Conservation (phyloP, 768 basidiomycete species). For the Boletus huronensis region DNA sequence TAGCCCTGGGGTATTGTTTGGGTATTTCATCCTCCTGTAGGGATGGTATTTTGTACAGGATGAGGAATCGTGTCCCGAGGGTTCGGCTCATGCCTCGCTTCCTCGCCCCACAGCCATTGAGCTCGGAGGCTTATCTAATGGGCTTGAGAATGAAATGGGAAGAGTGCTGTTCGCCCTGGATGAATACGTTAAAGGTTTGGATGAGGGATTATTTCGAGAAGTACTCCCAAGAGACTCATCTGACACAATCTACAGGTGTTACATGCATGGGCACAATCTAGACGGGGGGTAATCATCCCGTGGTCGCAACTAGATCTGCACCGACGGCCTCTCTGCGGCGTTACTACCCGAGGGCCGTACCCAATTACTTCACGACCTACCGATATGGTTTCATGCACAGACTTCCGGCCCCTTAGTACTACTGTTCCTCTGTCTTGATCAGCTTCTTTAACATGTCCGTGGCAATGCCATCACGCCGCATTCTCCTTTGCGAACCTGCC, state of each 20-base stretch:
- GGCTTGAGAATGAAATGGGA: slow-evolving; percentile 17
- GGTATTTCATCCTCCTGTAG: neutral
- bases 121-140: slow-evolving; percentile 33
- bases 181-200: slow-evolving; percentile 20
- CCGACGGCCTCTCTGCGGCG: slow-evolving; percentile 32
- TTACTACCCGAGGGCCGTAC: slow-evolving; percentile 30
- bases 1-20: neutral
- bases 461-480: slow-evolving; percentile 31
- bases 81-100: slow-evolving; percentile 1
- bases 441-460: slow-evolving; percentile 31
- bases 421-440: slow-evolving; percentile 15
- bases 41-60: slow-evolving; percentile 16
- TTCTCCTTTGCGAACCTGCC: slow-evolving; percentile 25
- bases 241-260: slow-evolving; percentile 15
- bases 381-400: slow-evolving; percentile 33
- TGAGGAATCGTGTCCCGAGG: slow-evolving; percentile 13
- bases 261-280: slow-evolving; percentile 4
- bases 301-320: slow-evolving; percentile 26
- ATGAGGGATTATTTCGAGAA: slow-evolving; percentile 20
- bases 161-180: slow-evolving; percentile 4
- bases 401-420: slow-evolving; percentile 27
- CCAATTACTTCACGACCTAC: slow-evolving; percentile 32
- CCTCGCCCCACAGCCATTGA: slow-evolving; percentile 15
- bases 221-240: slow-evolving; percentile 11
- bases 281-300: slow-evolving; percentile 19